phyloP scores from a whole-genome alignment of 2,329 filamentous ascomycete genomes.

The Hymenoscyphus salicellus region DNA sequence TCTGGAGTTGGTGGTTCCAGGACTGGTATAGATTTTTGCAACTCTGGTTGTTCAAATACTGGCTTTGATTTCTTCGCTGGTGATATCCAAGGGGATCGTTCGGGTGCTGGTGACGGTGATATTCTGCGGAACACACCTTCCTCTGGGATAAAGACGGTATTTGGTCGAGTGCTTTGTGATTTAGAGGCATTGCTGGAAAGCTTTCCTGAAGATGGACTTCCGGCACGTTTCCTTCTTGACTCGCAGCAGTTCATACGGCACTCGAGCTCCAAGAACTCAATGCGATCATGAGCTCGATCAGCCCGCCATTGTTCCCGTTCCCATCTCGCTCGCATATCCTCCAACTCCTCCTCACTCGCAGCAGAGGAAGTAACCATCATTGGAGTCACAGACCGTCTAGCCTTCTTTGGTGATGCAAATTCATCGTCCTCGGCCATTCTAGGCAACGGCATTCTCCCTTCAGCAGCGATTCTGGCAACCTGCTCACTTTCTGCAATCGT shows the following conservation, averaged over 20 bases:
- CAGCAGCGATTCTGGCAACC: constrained; percentile 67
- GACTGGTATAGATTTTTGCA: background rate
- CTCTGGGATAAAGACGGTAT: constrained; percentile 53
- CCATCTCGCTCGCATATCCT: constrained; percentile 44
- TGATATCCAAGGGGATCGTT: constrained; percentile 30
- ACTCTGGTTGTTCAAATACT: constrained; percentile 1
- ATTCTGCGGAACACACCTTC: constrained; percentile 63
- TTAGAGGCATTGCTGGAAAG: constrained; percentile 2
- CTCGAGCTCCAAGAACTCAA: constrained; percentile 74
- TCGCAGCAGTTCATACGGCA: constrained; percentile 66
- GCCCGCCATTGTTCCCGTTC: constrained; percentile 54
- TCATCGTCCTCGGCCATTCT: constrained; percentile 55
- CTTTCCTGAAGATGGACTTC: background rate
- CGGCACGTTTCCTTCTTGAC: constrained; percentile 41
- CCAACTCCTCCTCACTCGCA: constrained; percentile 46
- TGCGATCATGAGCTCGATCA: constrained; percentile 66
- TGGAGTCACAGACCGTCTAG: constrained; percentile 44
- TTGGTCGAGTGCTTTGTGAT: constrained; percentile 11
- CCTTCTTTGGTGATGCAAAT: constrained; percentile 59
- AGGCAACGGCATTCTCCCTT: constrained; percentile 67
- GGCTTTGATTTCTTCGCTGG: constrained; percentile 21
- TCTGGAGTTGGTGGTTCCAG: constrained; percentile 10
- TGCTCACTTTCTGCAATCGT: constrained; percentile 71
- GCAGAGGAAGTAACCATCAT: constrained; percentile 54
- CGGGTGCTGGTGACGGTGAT: constrained; percentile 37